A percentile compares a stretch with the other conserved stretches of the same genome.
These are phyloP conservation scores for Dactylonectria estremocensis DNA, from an alignment of 2,329 filamentous ascomycete genomes.

Conservation along the genomic window DNA sequence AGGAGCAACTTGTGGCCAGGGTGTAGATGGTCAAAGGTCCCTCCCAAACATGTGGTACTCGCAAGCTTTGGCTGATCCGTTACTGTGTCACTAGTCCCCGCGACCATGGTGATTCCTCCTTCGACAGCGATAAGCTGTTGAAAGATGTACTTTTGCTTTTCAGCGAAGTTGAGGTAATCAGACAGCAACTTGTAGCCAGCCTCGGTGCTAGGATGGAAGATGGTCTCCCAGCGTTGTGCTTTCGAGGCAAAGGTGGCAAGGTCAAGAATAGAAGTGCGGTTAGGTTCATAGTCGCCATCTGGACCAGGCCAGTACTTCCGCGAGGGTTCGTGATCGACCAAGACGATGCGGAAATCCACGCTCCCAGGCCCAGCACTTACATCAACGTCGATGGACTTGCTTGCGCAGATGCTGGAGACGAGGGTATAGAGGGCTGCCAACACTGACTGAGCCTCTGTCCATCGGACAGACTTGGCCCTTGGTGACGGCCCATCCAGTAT, in stretches of 20 bases:
- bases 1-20: conserved; percentile 96
- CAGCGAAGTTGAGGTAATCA: conserved; percentile 63
- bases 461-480: conserved; percentile 65
- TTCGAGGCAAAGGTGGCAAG: conserved; percentile 67
- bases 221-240: conserved; percentile 72
- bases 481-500: conserved; percentile 69
- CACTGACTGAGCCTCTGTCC: conserved; percentile 79
- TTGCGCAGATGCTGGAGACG: conserved; percentile 79
- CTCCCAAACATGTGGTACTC: conserved; percentile 80
- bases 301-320: conserved; percentile 52
- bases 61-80: conserved; percentile 31
- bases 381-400: conserved; percentile 73
- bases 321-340: conserved; percentile 74
- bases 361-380: conserved; percentile 71
- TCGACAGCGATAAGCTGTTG: conserved; percentile 67
- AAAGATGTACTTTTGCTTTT: conserved; percentile 64
- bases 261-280: conserved; percentile 64
- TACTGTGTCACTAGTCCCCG: background rate
- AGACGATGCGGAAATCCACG: conserved; percentile 82
- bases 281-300: conserved; percentile 57
- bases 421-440: conserved; percentile 85
- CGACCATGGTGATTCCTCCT: conserved; percentile 65
- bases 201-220: conserved; percentile 79
- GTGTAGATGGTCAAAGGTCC: conserved; percentile 97
- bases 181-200: conserved; percentile 72